Percentiles rank a stretch among this genome's conserved stretches.
Evolutionary conservation across 768 basidiomycete genomes (phyloP).

Genomic region (Leucosporidium yakuticum): DNA sequence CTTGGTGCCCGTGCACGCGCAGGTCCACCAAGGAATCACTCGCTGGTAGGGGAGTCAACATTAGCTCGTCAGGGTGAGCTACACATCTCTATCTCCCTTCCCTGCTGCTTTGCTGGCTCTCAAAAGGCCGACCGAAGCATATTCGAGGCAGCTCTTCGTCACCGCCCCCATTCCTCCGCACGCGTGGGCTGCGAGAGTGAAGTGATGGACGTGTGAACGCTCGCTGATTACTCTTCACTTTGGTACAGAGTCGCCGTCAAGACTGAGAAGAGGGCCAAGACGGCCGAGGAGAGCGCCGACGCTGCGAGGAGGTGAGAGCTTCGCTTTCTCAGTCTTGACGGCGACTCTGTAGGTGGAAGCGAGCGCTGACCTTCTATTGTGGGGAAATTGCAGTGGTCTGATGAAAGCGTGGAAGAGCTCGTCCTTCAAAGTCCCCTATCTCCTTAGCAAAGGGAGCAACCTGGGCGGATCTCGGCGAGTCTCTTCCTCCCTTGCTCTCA

Average conservation of each 20-base stretch:
- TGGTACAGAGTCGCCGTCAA: slow-evolving; percentile 14
- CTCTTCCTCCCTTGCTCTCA: too few relatives aligned
- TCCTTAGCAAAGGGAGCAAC: slow-evolving; percentile 22
- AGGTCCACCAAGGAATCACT: neutral
- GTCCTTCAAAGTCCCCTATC: slow-evolving; percentile 27
- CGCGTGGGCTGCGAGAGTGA: too few relatives aligned
- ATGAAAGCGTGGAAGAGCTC: slow-evolving; percentile 31
- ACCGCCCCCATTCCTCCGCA: neutral
- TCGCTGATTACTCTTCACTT: too few relatives aligned
- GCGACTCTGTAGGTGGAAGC: neutral
- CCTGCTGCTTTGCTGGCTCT: too few relatives aligned
- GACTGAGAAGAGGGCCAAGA: slow-evolving; percentile 23
- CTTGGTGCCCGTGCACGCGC: too few relatives aligned
- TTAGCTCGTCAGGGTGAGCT: neutral
- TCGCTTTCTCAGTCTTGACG: neutral
- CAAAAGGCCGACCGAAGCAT: neutral
- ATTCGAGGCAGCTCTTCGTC: neutral
- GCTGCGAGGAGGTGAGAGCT: neutral
- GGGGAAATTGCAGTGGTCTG: neutral
- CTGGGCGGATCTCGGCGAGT: slow-evolving; percentile 10
- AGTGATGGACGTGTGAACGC: too few relatives aligned
- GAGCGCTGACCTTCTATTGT: neutral
- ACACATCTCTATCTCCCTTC: neutral
- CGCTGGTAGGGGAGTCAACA: neutral
- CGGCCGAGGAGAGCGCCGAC: slow-evolving; percentile 19